Conservation (phyloP, 257 asterid species). For the Lycium barbarum region DNA sequence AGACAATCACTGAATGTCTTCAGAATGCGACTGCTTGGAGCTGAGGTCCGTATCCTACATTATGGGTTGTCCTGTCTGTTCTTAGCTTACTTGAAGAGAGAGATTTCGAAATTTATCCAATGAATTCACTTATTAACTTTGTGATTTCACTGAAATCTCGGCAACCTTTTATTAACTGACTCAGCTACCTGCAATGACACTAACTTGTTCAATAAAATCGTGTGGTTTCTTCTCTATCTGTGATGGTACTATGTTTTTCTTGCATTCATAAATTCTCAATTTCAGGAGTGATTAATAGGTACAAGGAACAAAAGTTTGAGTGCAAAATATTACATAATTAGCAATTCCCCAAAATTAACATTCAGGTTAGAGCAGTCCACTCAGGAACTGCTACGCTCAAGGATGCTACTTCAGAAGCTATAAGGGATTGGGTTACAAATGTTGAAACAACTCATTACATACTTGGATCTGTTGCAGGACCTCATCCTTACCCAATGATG, state of each 20-base stretch:
- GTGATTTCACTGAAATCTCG: neutral
- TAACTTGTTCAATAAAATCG: neutral
- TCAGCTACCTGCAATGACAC: neutral
- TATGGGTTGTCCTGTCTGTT: slow-evolving; percentile 24
- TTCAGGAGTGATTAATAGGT: neutral
- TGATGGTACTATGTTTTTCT: neutral
- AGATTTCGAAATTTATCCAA: neutral
- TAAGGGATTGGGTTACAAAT: slow-evolving; percentile 93
- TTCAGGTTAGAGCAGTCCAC: slow-evolving; percentile 88
- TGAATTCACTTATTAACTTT: neutral
- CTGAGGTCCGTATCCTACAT: slow-evolving; percentile 65
- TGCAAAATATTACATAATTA: neutral
- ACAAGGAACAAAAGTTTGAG: neutral
- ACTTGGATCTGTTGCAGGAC: slow-evolving; percentile 94
- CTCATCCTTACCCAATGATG: slow-evolving; percentile 98
- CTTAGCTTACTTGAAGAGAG: neutral
- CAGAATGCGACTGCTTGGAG: slow-evolving; percentile 92
- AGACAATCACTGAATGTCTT: slow-evolving; percentile 87
- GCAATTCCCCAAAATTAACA: neutral
- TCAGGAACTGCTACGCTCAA: slow-evolving; percentile 96
- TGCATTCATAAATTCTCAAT: neutral
- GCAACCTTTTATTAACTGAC: neutral
- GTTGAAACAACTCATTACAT: slow-evolving; percentile 95
- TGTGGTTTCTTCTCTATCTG: no score
- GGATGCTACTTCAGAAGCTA: slow-evolving; percentile 99